phyloP scores from a whole-genome alignment of 257 asterid species.

The Mitragyna speciosa region DNA sequence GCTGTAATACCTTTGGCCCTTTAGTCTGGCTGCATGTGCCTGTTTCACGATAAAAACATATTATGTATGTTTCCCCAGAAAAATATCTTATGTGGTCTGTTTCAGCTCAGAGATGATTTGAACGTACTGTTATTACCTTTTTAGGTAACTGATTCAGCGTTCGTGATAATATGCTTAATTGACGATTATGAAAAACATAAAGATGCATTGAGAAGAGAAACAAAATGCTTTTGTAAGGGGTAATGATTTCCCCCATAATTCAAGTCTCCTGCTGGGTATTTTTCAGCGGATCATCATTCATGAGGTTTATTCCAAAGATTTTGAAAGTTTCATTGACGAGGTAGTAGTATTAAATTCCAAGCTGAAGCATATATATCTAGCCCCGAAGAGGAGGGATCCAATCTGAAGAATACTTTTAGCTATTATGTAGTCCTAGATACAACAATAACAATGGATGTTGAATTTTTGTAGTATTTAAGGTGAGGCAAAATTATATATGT shows the following conservation, averaged over 20 bases:
- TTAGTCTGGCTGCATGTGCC: not conserved
- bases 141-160: no score
- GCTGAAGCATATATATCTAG: not conserved
- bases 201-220: not conserved
- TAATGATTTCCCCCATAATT: not conserved
- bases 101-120: not conserved
- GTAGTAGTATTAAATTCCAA: no score
- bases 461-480: no score
- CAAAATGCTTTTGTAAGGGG: not conserved
- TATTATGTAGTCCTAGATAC: not conserved
- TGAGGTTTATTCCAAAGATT: not conserved
- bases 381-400: not conserved
- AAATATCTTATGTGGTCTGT: not conserved
- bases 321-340: not conserved
- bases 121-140: no score
- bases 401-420: not conserved
- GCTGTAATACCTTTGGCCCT: not conserved
- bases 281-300: not conserved
- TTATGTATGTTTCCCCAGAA: no score
- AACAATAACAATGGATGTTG: not conserved
- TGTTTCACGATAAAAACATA: no score
- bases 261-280: not conserved
- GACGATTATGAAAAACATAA: no score
- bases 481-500: slow-evolving; percentile 23
- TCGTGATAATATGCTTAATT: no score